Conservation (phyloP, 169 alveolate species). For the Plasmodium relictum region DNA sequence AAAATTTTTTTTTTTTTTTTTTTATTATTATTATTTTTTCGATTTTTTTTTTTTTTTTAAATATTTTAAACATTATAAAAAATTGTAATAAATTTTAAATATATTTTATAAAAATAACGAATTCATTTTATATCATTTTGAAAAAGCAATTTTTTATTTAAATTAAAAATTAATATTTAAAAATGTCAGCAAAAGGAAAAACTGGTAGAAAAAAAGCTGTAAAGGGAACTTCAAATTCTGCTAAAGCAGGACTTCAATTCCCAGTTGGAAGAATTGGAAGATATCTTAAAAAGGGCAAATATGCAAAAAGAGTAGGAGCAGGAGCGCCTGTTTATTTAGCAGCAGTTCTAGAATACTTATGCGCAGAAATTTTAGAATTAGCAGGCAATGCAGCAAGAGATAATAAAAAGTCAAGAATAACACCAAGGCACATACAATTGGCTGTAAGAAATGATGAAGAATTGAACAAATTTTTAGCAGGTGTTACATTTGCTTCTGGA, state of each 20-base stretch:
- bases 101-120: not conserved
- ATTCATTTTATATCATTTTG: conserved; percentile 1
- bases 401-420: conserved; percentile 97
- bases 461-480: conserved; percentile 96
- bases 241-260: conserved; percentile 99
- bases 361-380: conserved; percentile 98
- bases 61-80: too few relatives aligned
- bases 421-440: conserved; percentile 99
- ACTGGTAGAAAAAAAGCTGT: conserved; percentile 92
- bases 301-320: conserved; percentile 99
- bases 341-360: conserved; percentile 98
- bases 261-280: conserved; percentile 99
- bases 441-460: conserved; percentile 99
- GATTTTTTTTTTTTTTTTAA: too few relatives aligned
- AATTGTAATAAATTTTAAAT: not conserved
- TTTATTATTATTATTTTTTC: not conserved
- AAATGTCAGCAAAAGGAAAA: conserved; percentile 87
- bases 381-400: conserved; percentile 99
- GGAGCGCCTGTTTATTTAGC: conserved; percentile 99
- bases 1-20: not conserved
- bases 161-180: conserved; percentile 13
- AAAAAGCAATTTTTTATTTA: conserved; percentile 2
- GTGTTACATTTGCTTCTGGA: conserved; percentile 98
- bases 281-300: conserved; percentile 97
- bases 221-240: conserved; percentile 95